A percentile compares a stretch with the other conserved stretches of the same genome.
These are phyloP conservation scores for Chlorella vulgaris DNA, from an alignment of 139 green algal species.

Conservation along the genomic window DNA sequence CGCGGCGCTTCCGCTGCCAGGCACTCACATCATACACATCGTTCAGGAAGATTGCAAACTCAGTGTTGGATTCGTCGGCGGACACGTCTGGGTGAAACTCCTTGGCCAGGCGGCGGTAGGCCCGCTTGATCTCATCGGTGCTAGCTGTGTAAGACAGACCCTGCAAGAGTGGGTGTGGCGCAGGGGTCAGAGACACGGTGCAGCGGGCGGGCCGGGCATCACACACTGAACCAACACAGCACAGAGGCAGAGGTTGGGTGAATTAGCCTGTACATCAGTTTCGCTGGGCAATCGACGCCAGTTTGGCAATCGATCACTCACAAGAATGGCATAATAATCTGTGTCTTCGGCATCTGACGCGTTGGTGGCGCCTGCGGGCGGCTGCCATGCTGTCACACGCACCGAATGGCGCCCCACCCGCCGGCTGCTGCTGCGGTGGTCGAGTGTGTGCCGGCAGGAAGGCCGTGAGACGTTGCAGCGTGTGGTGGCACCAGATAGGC, in stretches of 20 bases:
- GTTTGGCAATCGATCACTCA: too few relatives aligned
- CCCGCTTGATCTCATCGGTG: slow-evolving; percentile 36
- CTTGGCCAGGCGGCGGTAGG: slow-evolving; percentile 35
- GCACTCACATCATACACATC: slow-evolving; percentile 39
- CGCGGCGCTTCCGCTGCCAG: too few relatives aligned
- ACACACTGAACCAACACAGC: too few relatives aligned
- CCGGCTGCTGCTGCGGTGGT: too few relatives aligned
- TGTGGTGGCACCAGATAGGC: too few relatives aligned
- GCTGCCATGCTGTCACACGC: slow-evolving; percentile 2
- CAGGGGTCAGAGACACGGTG: background rate
- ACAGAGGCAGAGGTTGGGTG: too few relatives aligned
- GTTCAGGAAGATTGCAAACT: slow-evolving; percentile 49
- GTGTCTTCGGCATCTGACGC: background rate
- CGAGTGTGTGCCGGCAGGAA: too few relatives aligned
- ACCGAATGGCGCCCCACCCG: too few relatives aligned
- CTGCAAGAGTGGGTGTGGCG: background rate
- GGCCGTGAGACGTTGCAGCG: too few relatives aligned
- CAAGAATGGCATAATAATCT: background rate
- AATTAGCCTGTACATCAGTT: too few relatives aligned
- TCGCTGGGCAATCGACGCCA: too few relatives aligned
- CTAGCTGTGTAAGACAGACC: slow-evolving; percentile 25
- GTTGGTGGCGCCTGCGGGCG: background rate
- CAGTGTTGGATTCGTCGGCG: slow-evolving; percentile 18
- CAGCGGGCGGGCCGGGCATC: too few relatives aligned
- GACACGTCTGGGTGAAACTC: slow-evolving; percentile 46